phyloP scores from a whole-genome alignment of 169 alveolate genomes.

The Plasmodium gonderi region DNA sequence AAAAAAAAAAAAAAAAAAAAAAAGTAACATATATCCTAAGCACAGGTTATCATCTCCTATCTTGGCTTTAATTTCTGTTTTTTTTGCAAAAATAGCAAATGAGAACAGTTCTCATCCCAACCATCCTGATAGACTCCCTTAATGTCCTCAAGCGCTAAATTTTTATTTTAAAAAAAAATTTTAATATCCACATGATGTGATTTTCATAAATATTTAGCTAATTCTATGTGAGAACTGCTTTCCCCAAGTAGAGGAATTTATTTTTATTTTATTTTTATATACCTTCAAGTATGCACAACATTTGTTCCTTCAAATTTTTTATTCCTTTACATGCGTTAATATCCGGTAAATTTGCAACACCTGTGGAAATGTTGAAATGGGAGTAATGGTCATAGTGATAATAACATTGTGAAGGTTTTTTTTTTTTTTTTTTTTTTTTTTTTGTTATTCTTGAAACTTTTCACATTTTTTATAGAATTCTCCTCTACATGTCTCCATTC shows the following conservation, averaged over 20 bases:
- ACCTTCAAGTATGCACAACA: slow-evolving; percentile 67
- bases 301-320: slow-evolving; percentile 38
- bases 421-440: not conserved
- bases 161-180: not conserved
- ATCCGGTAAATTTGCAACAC: slow-evolving; percentile 62
- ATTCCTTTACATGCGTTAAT: slow-evolving; percentile 32
- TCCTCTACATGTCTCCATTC: too few relatives aligned
- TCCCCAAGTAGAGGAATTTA: not conserved
- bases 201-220: not conserved
- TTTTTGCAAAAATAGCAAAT: not conserved
- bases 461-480: too few relatives aligned
- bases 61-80: not conserved
- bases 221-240: not conserved
- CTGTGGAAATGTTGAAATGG: slow-evolving; percentile 13
- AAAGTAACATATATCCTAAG: too few relatives aligned
- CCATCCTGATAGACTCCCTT: slow-evolving; percentile 67
- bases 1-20: not conserved
- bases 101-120: not conserved
- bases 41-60: not conserved
- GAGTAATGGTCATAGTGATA: not conserved
- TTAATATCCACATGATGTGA: not conserved
- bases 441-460: not conserved
- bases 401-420: not conserved
- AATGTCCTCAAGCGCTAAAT: slow-evolving; percentile 63
- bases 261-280: not conserved